Percentiles rank a stretch among this genome's conserved stretches.
These are phyloP conservation scores for Taphrina communis DNA, from an alignment of 1,139 yeast species.

Conservation along the genomic window DNA sequence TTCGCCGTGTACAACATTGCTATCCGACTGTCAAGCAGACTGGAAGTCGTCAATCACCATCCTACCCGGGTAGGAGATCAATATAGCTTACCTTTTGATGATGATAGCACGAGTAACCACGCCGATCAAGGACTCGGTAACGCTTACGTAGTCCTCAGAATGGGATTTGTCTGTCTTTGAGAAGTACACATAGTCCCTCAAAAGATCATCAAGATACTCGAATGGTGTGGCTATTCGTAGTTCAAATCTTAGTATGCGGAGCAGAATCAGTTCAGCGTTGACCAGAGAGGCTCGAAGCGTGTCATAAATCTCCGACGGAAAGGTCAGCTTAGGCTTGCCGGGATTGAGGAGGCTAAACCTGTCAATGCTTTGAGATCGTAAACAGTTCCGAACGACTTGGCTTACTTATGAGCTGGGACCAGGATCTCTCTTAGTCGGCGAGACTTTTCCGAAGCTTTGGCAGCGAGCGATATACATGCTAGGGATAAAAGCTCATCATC, in stretches of 20 bases:
- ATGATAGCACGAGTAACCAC: conserved; percentile 13
- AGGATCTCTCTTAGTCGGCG: conserved; percentile 46
- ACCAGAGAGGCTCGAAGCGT: conserved; percentile 45
- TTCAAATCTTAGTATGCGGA: conserved; percentile 43
- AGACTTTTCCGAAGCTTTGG: conserved; percentile 45
- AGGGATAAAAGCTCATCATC: conserved; percentile 41
- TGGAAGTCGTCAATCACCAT: background rate
- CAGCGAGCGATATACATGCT: conserved; percentile 44
- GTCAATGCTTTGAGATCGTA: background rate
- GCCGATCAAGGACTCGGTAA: conserved; percentile 28
- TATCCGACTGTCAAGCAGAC: background rate
- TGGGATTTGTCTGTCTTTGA: conserved; percentile 5
- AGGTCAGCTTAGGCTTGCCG: conserved; percentile 34
- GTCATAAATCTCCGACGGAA: conserved; percentile 45
- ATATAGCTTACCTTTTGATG: conserved; percentile 5
- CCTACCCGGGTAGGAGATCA: background rate
- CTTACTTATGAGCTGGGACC: conserved; percentile 45
- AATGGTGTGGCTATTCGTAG: conserved; percentile 38
- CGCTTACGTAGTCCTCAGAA: conserved; percentile 16
- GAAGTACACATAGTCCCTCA: conserved; percentile 13
- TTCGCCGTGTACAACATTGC: conserved; percentile 27
- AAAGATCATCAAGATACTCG: conserved; percentile 27
- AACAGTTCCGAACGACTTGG: background rate
- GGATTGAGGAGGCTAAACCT: conserved; percentile 42
- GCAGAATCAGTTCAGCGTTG: conserved; percentile 44